phyloP scores from a whole-genome alignment of 441 rosid genomes.

The Manihot esculenta region DNA sequence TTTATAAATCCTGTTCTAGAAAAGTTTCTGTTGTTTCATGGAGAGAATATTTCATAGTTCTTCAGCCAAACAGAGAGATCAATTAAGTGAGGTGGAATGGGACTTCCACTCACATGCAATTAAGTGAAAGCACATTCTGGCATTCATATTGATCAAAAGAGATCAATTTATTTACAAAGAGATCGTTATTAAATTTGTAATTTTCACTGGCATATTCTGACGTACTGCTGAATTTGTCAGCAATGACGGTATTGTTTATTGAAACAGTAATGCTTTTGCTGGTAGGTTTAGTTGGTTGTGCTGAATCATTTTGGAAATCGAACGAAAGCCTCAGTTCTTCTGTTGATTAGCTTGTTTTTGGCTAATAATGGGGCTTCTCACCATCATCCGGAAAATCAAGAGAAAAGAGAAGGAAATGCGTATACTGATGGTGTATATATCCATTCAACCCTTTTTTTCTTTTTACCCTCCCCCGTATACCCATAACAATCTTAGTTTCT shows the following conservation, averaged over 20 bases:
- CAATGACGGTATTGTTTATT: background rate
- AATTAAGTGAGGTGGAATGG: no score
- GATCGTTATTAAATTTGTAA: background rate
- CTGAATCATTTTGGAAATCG: constrained; percentile 29
- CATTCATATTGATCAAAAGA: no score
- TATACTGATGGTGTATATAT: constrained; percentile 92
- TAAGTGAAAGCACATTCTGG: no score
- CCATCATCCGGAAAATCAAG: constrained; percentile 89
- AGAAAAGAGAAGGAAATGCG: constrained; percentile 97
- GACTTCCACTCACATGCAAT: no score
- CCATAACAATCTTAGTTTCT: background rate
- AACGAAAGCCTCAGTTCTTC: background rate
- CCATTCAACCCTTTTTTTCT: constrained; percentile 5
- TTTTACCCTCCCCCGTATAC: background rate
- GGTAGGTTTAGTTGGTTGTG: background rate
- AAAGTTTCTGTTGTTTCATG: no score
- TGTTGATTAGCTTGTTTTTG: background rate
- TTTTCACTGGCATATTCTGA: background rate
- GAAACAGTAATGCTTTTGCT: background rate
- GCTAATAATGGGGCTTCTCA: constrained; percentile 67
- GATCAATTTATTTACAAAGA: no score
- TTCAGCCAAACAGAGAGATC: no score
- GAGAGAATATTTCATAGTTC: no score
- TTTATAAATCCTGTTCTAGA: no score
- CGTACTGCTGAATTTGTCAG: background rate